Conservation (phyloP, 306 rosid genomes). For the Begonia masoniana region DNA sequence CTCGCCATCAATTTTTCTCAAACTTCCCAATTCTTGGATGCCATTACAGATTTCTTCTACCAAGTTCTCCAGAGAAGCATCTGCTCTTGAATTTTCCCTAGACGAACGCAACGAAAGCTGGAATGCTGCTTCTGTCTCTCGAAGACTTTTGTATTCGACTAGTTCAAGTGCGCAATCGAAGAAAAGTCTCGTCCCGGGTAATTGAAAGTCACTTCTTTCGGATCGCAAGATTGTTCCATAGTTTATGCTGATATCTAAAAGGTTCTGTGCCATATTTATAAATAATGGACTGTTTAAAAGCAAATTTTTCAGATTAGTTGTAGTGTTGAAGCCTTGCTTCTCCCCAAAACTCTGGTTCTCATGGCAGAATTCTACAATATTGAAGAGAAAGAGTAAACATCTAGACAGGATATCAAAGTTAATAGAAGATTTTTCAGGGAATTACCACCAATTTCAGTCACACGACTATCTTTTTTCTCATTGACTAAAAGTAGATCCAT, state of each 20-base stretch:
- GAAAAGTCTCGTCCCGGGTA: slow-evolving; percentile 20
- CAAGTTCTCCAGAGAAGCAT: slow-evolving; percentile 31
- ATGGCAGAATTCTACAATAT: slow-evolving; percentile 29
- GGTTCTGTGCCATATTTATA: slow-evolving; percentile 41
- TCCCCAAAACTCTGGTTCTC: slow-evolving; percentile 13
- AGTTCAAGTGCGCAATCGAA: slow-evolving; percentile 70
- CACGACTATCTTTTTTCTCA: slow-evolving; percentile 17
- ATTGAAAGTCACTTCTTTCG: slow-evolving; percentile 9
- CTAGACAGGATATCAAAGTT: neutral
- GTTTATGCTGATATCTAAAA: slow-evolving; percentile 35
- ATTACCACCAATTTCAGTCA: slow-evolving; percentile 29
- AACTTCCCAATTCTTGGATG: slow-evolving; percentile 31
- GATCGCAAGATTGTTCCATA: slow-evolving; percentile 21
- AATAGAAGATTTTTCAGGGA: slow-evolving; percentile 5
- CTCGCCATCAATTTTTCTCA: slow-evolving; percentile 22
- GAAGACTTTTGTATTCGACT: slow-evolving; percentile 29
- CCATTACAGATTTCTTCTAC: slow-evolving; percentile 41
- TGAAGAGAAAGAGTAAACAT: slow-evolving; percentile 8
- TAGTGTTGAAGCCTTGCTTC: slow-evolving; percentile 5
- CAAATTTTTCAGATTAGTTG: slow-evolving; percentile 24
- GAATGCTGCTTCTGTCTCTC: slow-evolving; percentile 18
- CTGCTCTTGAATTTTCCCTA: slow-evolving; percentile 22
- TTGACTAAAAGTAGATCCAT: slow-evolving; percentile 13
- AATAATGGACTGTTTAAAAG: slow-evolving; percentile 57
- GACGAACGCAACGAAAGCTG: slow-evolving; percentile 27